Percentiles rank a stretch among this genome's conserved stretches.
Conservation (phyloP, 176 grass and related monocot genomes). For the Ensete glaucum region DNA sequence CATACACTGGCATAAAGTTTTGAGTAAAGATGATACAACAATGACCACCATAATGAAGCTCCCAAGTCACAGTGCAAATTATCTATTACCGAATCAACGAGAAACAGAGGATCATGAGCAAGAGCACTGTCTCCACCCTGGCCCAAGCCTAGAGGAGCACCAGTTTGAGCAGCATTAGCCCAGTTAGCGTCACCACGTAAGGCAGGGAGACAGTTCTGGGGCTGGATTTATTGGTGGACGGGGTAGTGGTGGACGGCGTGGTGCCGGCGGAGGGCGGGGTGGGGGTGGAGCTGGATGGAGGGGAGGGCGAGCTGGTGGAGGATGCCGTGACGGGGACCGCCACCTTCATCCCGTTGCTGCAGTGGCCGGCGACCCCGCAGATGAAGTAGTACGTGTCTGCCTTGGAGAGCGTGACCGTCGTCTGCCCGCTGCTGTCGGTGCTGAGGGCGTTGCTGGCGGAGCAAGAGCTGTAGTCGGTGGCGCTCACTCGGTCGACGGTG, state of each 20-base stretch:
- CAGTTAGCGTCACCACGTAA: neutral
- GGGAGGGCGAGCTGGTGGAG: conserved; percentile 11
- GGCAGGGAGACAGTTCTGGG: neutral
- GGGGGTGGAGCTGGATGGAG: neutral
- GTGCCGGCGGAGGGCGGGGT: neutral
- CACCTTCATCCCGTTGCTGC: conserved; percentile 56
- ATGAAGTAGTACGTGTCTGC: conserved; percentile 56
- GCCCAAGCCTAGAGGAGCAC: neutral
- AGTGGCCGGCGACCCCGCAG: conserved; percentile 46
- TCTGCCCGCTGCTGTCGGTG: conserved; percentile 7
- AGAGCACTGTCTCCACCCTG: conserved; percentile 15
- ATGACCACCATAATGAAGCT: too few relatives aligned
- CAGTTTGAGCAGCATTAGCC: neutral
- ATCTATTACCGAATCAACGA: too few relatives aligned
- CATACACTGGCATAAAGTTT: too few relatives aligned
- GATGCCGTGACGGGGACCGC: conserved; percentile 31
- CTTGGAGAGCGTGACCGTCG: conserved; percentile 33
- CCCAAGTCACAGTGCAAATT: too few relatives aligned
- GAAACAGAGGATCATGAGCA: too few relatives aligned
- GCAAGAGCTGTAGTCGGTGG: conserved; percentile 47
- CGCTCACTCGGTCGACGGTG: conserved; percentile 45
- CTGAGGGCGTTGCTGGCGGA: conserved; percentile 30
- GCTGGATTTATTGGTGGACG: too few relatives aligned
- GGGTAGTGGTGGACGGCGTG: neutral
- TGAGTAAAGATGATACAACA: too few relatives aligned